These are phyloP conservation scores for Kurtzmaniella quercitrusa DNA, from an alignment of 1,139 yeast species.

Conservation along the genomic window DNA sequence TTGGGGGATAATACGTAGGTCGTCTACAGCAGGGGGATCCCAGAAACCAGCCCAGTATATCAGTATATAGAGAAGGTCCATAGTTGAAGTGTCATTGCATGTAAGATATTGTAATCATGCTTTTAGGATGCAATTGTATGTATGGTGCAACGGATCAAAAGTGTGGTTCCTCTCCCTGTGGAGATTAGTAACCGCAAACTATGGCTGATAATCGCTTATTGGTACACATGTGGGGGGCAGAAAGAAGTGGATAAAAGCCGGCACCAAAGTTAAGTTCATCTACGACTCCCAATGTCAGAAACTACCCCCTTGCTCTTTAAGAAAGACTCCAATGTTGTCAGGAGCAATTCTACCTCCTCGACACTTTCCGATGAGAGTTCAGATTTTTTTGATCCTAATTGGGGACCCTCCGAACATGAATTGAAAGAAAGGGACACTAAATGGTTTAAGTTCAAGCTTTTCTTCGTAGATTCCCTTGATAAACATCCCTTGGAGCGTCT, in stretches of 20 bases:
- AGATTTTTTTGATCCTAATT: neutral
- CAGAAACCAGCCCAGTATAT: too few relatives aligned
- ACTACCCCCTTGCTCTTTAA: neutral
- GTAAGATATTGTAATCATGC: neutral
- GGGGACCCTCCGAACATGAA: neutral
- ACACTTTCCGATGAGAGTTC: neutral
- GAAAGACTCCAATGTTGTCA: neutral
- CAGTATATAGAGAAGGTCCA: too few relatives aligned
- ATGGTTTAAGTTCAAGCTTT: conserved; percentile 4
- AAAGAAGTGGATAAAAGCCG: too few relatives aligned
- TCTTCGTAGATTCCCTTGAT: conserved; percentile 6
- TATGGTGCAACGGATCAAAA: neutral
- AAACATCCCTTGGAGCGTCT: conserved; percentile 8
- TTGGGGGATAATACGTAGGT: too few relatives aligned
- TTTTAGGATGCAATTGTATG: neutral
- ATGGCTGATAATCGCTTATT: neutral
- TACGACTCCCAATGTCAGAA: neutral
- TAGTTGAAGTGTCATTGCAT: neutral
- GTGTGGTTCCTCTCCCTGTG: neutral
- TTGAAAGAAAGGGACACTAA: neutral
- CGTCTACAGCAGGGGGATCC: too few relatives aligned
- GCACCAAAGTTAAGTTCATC: too few relatives aligned
- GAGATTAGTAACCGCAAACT: neutral
- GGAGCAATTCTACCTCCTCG: neutral
- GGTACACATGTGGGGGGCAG: too few relatives aligned